These are phyloP conservation scores for Cutaneotrichosporon curvatum DNA, from an alignment of 1,284 basidiomycete genomes.

Conservation along the genomic window DNA sequence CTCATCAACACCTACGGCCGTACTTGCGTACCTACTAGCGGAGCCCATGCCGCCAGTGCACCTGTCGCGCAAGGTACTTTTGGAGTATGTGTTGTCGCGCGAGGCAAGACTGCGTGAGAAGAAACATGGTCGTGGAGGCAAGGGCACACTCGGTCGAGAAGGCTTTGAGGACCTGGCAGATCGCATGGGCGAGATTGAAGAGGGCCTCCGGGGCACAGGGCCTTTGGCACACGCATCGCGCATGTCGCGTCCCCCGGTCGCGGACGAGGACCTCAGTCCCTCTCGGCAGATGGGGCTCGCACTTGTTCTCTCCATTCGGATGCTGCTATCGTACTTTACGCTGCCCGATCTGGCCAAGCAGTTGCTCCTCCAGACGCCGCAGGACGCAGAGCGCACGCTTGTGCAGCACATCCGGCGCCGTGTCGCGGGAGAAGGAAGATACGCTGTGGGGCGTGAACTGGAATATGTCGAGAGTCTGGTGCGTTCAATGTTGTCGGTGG, in stretches of 20 bases:
- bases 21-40: slow-evolving; percentile 33
- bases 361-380: slow-evolving; percentile 29
- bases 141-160: slow-evolving; percentile 39
- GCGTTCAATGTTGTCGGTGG: slow-evolving; percentile 7
- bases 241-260: slow-evolving; percentile 9
- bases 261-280: slow-evolving; percentile 25
- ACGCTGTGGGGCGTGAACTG: slow-evolving; percentile 38
- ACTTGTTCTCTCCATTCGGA: slow-evolving; percentile 38
- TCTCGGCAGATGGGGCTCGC: slow-evolving; percentile 32
- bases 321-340: slow-evolving; percentile 43
- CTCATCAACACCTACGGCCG: slow-evolving; percentile 30
- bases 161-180: slow-evolving; percentile 39
- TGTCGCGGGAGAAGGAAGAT: slow-evolving; percentile 39
- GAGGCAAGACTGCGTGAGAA: slow-evolving; percentile 37
- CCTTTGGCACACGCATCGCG: slow-evolving; percentile 3
- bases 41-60: slow-evolving; percentile 33
- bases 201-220: slow-evolving; percentile 26
- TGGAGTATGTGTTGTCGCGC: slow-evolving; percentile 39
- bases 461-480: slow-evolving; percentile 39
- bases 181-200: slow-evolving; percentile 37
- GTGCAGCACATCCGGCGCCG: slow-evolving; percentile 41
- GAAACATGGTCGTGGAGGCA: slow-evolving; percentile 37
- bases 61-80: slow-evolving; percentile 41
- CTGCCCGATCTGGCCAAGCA: slow-evolving; percentile 36
- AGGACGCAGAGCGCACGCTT: slow-evolving; percentile 40